These are phyloP conservation scores for Ustilago loliicola DNA, from an alignment of 1,284 basidiomycete species.

Conservation along the genomic window DNA sequence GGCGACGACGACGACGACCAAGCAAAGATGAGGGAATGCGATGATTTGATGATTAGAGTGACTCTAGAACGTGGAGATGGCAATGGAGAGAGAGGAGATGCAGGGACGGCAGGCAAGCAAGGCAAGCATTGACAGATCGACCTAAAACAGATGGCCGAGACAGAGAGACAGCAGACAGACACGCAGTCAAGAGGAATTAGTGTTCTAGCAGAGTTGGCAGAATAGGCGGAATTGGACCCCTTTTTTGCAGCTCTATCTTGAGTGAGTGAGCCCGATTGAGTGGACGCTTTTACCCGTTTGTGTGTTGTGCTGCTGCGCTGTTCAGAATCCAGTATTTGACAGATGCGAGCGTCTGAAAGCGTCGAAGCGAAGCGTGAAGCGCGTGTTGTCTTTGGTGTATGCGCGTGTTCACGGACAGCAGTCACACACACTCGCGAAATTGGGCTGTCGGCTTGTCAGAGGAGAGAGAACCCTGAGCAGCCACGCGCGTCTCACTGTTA, in stretches of 20 bases:
- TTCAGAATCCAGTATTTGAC: not conserved
- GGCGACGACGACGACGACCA: not conserved
- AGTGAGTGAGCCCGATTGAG: not conserved
- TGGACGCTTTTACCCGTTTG: not conserved
- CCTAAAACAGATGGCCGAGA: constrained; percentile 23
- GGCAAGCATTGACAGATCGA: constrained; percentile 2
- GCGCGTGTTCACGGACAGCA: not conserved
- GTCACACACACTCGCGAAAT: not conserved
- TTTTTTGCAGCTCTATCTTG: constrained; percentile 14
- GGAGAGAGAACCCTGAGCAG: too few species aligned
- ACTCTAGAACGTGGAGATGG: not conserved
- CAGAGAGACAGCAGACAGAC: not conserved
- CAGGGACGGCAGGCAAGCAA: not conserved
- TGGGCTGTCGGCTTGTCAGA: too few species aligned
- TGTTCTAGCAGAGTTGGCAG: not conserved
- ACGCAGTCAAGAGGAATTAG: not conserved
- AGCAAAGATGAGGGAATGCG: not conserved
- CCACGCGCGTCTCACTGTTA: too few species aligned
- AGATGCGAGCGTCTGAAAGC: constrained; percentile 5
- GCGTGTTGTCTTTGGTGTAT: too few species aligned
- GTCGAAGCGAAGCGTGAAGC: constrained; percentile 5
- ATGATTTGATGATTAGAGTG: not conserved
- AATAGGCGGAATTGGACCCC: constrained; percentile 11
- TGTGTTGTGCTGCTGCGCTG: not conserved
- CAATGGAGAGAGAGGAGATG: not conserved